phyloP scores from a whole-genome alignment of 2,329 filamentous ascomycete species.

The Kalaharituber pfeilii region DNA sequence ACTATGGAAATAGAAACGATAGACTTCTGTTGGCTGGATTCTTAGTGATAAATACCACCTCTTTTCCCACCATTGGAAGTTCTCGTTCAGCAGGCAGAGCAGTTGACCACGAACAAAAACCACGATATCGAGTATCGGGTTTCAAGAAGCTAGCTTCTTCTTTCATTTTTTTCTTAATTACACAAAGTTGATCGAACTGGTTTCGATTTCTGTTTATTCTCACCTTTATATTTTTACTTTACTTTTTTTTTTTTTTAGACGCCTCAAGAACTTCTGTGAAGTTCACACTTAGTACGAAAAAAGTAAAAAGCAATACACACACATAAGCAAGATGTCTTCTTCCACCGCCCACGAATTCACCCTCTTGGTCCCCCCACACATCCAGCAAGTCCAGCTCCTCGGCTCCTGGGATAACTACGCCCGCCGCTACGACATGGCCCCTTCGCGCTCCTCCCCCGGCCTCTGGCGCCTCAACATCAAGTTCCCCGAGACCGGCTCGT shows the following conservation, averaged over 20 bases:
- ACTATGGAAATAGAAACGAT: not conserved
- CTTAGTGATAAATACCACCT: not conserved
- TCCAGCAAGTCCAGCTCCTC: constrained; percentile 94
- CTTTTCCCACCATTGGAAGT: not conserved
- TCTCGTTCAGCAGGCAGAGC: not conserved
- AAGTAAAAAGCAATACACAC: not conserved
- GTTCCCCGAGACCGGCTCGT: constrained; percentile 49
- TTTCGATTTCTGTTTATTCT: not conserved
- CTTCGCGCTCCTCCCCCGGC: constrained; percentile 79
- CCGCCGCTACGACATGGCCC: constrained; percentile 68
- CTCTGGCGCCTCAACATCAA: constrained; percentile 95
- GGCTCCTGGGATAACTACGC: constrained; percentile 97
- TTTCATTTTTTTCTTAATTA: not conserved
- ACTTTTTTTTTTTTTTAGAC: not conserved
- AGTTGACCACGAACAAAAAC: not conserved
- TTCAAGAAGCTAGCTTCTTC: not conserved
- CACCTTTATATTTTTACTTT: not conserved
- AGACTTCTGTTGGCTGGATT: not conserved
- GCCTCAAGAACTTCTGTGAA: not conserved
- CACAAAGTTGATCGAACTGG: not conserved
- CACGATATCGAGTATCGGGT: not conserved
- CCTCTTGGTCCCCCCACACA: constrained; percentile 49
- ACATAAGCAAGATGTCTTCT: not conserved
- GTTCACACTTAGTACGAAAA: not conserved
- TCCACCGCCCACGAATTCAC: not conserved